Base-by-base conservation (phyloP, 148 eudicot genomes). In the Heliosperma pusillum region DNA sequence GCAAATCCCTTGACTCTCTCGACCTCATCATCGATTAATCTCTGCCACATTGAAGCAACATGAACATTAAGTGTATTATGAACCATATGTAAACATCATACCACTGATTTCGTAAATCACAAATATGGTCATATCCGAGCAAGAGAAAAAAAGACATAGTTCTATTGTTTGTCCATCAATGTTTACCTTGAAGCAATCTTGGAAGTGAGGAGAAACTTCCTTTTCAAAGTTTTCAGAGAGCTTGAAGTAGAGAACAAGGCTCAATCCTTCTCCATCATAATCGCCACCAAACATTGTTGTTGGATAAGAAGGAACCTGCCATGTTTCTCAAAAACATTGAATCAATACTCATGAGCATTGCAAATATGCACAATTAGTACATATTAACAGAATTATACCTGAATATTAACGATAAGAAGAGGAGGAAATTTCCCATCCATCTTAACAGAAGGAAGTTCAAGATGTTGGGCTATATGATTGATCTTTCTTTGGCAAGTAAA, bases 1-100 rank as follows among this genome's bases (percentile, higher is more conserved):
- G 96, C 47, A 79, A 90, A 94, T 19, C 96, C 96, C 83, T 84
- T 94, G 10, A 91, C 85, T 77, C 85, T 92, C 82, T 94, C 98
- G 75, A 81, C 78, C 45, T 92, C 96, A 86, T 94, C 92, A 26
- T 85, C 91, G 4, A 94, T 74, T 75, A 94, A 74, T 78, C 75
- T 91, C 98, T 94, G 88, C 71, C 78, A 24, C 63, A 74, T 5
- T 40, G 15, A 22, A 50, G 30, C 13, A 57, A 19, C 10, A 50
- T 42, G 0, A 20, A 42, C 3, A 7, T 3, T 15, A 20, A 40
- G 26, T 1, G 44, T 4, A n/a, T n/a, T n/a, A n/a, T n/a, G n/a
- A n/a, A n/a, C n/a, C n/a, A n/a, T n/a, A n/a, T n/a, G n/a, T n/a
- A n/a, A n/a, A 68, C 4, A 15, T 1, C 13, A 24, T 47, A 33